Evolutionary conservation across 805 yeast genomes (phyloP).

Genomic region (Pichia manshurica): DNA sequence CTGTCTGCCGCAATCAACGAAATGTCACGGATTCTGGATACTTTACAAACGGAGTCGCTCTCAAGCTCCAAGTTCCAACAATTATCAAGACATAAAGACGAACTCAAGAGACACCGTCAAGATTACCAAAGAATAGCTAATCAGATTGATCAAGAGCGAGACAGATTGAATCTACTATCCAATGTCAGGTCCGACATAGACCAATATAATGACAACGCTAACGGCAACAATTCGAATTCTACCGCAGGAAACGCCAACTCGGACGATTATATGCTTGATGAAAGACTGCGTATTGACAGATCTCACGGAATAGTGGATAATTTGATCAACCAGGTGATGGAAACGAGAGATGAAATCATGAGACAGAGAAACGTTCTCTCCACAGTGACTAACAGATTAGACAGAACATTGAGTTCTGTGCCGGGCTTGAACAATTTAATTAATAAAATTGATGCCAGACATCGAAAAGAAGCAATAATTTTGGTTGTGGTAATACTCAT

Average conservation of each 20-base stretch:
- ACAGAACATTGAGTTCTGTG: slow-evolving; percentile 55
- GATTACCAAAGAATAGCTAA: slow-evolving; percentile 50
- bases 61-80: slow-evolving; percentile 67
- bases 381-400: slow-evolving; percentile 58
- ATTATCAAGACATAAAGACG: slow-evolving; percentile 74
- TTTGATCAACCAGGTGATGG: slow-evolving; percentile 76
- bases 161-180: slow-evolving; percentile 64
- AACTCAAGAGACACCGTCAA: slow-evolving; percentile 60
- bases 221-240: slow-evolving; percentile 16
- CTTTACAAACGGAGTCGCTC: slow-evolving; percentile 24
- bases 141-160: slow-evolving; percentile 56
- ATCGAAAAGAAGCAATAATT: slow-evolving; percentile 83
- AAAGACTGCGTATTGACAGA: slow-evolving; percentile 63
- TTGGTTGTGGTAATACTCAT: slow-evolving; percentile 65
- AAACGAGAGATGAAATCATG: slow-evolving; percentile 78
- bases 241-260: neutral
- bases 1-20: slow-evolving; percentile 48
- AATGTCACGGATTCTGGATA: slow-evolving; percentile 45
- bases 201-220: slow-evolving; percentile 41
- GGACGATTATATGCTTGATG: slow-evolving; percentile 62
- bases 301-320: slow-evolving; percentile 75
- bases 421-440: slow-evolving; percentile 82
- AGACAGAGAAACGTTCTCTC: slow-evolving; percentile 63
- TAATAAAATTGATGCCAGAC: slow-evolving; percentile 77
- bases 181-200: slow-evolving; percentile 72